phyloP scores from a whole-genome alignment of 1,139 yeast genomes.

The Blastobotrys proliferans region DNA sequence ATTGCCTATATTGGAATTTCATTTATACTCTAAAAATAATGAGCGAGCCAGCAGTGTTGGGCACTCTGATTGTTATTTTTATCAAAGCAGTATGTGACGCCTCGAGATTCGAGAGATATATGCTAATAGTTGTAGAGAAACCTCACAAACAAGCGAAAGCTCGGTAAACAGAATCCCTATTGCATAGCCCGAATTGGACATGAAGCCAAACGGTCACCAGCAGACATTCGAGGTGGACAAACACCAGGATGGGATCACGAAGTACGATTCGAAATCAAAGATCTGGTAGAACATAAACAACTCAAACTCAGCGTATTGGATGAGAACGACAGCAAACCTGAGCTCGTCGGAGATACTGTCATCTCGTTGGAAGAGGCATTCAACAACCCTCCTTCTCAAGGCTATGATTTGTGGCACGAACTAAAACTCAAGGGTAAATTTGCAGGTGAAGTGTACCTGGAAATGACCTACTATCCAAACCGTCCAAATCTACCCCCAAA shows the following conservation, averaged over 20 bases:
- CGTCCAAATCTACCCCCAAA: constrained; percentile 27
- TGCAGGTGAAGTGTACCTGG: constrained; percentile 86
- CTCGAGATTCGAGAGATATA: not conserved
- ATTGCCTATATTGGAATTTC: too few species aligned
- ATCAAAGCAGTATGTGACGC: constrained; percentile 35
- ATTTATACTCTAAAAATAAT: not conserved
- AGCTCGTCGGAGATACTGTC: constrained; percentile 77
- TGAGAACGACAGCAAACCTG: constrained; percentile 82
- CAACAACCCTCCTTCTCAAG: constrained; percentile 56
- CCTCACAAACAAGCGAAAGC: constrained; percentile 72
- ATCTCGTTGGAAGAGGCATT: constrained; percentile 75
- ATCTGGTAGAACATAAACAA: constrained; percentile 41
- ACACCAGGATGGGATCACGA: constrained; percentile 85
- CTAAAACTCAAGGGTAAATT: constrained; percentile 63
- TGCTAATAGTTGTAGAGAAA: constrained; percentile 38
- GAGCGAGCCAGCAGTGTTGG: constrained; percentile 19
- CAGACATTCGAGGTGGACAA: constrained; percentile 82
- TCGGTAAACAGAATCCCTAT: constrained; percentile 89
- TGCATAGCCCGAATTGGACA: constrained; percentile 79
- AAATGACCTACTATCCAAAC: constrained; percentile 82
- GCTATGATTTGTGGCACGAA: constrained; percentile 84
- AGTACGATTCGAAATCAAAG: constrained; percentile 61
- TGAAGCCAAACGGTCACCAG: constrained; percentile 67
- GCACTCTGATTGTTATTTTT: constrained; percentile 38
- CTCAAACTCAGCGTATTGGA: constrained; percentile 76